These are phyloP conservation scores for Suhomyces coccinellae DNA, from an alignment of 1,139 yeast species.

Conservation along the genomic window DNA sequence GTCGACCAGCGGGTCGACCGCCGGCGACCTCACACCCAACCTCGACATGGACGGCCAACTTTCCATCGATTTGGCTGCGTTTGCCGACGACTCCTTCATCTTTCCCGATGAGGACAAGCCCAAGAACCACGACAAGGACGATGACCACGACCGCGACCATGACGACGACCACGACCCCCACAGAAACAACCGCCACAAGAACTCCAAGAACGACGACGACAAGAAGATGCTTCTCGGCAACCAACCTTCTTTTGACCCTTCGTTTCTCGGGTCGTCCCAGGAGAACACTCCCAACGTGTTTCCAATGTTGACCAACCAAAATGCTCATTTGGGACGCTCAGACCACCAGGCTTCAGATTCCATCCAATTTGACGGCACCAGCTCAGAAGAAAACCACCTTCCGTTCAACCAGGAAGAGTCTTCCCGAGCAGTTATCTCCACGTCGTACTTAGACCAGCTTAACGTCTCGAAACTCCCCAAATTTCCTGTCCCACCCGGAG, in stretches of 20 bases:
- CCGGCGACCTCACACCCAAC: conserved; percentile 36
- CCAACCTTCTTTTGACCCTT: conserved; percentile 5
- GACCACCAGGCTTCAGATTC: not conserved
- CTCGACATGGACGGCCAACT: conserved; percentile 64
- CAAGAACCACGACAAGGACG: conserved; percentile 20
- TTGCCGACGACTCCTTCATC: conserved; percentile 75
- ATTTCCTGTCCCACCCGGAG: conserved; percentile 72
- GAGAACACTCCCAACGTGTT: conserved; percentile 6
- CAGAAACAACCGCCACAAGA: not conserved
- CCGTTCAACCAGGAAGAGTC: not conserved
- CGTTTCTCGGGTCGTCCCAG: conserved; percentile 8
- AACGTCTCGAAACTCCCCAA: conserved; percentile 47
- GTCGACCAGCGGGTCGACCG: conserved; percentile 46
- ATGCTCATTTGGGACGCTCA: not conserved
- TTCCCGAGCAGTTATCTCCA: not conserved
- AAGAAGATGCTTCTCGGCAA: not conserved
- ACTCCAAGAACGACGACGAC: not conserved
- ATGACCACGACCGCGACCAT: conserved; percentile 11
- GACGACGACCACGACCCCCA: not conserved
- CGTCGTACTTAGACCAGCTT: conserved; percentile 12
- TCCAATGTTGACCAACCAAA: conserved; percentile 4
- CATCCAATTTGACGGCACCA: not conserved
- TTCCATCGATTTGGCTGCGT: conserved; percentile 72
- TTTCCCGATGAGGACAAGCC: conserved; percentile 81
- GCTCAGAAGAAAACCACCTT: not conserved